Conservation (phyloP, 2,329 filamentous ascomycete genomes). For the Hyphodiscus sp. region DNA sequence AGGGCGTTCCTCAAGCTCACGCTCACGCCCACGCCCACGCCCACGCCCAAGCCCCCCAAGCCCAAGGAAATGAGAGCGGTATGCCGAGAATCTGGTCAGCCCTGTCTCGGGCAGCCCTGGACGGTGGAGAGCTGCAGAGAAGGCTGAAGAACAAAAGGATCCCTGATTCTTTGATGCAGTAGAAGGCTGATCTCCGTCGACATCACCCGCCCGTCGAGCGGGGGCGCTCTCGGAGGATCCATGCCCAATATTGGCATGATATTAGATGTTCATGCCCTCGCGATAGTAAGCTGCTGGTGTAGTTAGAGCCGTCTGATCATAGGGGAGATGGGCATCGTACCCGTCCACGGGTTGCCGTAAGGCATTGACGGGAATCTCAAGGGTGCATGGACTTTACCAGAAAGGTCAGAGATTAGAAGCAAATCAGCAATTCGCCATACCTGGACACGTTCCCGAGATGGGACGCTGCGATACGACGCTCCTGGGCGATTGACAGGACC, state of each 20-base stretch:
- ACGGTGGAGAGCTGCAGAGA: not conserved
- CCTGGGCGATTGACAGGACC: not conserved
- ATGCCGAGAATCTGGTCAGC: not conserved
- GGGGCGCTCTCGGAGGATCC: not conserved
- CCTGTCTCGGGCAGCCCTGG: not conserved
- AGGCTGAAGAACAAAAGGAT: conserved; percentile 5
- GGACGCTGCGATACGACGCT: not conserved
- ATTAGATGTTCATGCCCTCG: conserved; percentile 12
- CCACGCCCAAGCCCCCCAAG: too few species aligned
- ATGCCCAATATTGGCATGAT: conserved; percentile 13
- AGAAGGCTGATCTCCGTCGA: conserved; percentile 8
- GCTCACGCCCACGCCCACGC: too few species aligned
- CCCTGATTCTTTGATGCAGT: not conserved
- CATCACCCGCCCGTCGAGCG: conserved; percentile 12
- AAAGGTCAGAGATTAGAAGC: not conserved
- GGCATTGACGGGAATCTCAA: conserved; percentile 7
- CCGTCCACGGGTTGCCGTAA: conserved; percentile 1
- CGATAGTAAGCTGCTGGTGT: not conserved
- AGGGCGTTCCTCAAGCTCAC: not conserved
- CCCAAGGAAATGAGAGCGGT: not conserved
- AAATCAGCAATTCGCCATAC: not conserved
- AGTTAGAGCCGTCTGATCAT: not conserved
- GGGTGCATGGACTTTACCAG: not conserved
- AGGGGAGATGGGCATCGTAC: not conserved
- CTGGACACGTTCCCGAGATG: not conserved